Base-by-base conservation (phyloP, 2,329 filamentous ascomycete species). In the Beauveria asiatica region DNA sequence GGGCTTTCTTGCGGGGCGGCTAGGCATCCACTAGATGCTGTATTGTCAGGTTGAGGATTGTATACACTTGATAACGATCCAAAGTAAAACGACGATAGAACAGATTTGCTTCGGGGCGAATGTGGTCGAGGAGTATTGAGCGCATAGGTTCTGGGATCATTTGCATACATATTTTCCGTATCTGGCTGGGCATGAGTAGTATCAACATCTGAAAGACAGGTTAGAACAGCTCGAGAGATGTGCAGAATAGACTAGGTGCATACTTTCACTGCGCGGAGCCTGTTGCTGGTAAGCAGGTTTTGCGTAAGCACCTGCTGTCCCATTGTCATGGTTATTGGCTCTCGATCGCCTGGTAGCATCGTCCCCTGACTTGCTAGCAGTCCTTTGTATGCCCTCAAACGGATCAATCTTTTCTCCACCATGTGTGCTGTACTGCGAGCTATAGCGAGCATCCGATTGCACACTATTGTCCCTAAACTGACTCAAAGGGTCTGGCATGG, bases 321-420 rank as follows among this genome's bases (percentile, higher is more conserved):
- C 50, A 41, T 21, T 44, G 21, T 54, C 33, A 9, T 23, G 9
- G 42, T 49, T 27, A 3, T 54, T 44, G 21, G 16, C 19, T 4
- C 42, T 42, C 42, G 50, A 33, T 37, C 21, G 50, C 16, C 41
- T 16, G 21, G 17, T 10, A 19, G 25, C 33, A n/a, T 60, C 58
- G 13, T 61, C 45, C 5, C 19, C 59, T 8, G 70, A 64, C 37
- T 76, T 73, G 68, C 78, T 82, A 62, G 74, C 76, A 5, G 78
- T 72, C n/a, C 79, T 73, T 52, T 72, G 60, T 10, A 68, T 70
- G 2, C 75, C 78, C 49, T 83, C 81, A 61, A 83, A 84, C 0
- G 81, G 78, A 50, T 83, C 79, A 5, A 81, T 80, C 70, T 80
- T 85, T 68, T 86, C 84, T 39, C 83, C 82, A 13, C 80, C 76